phyloP scores from a whole-genome alignment of 805 yeast species.

The Lachancea fermentati region DNA sequence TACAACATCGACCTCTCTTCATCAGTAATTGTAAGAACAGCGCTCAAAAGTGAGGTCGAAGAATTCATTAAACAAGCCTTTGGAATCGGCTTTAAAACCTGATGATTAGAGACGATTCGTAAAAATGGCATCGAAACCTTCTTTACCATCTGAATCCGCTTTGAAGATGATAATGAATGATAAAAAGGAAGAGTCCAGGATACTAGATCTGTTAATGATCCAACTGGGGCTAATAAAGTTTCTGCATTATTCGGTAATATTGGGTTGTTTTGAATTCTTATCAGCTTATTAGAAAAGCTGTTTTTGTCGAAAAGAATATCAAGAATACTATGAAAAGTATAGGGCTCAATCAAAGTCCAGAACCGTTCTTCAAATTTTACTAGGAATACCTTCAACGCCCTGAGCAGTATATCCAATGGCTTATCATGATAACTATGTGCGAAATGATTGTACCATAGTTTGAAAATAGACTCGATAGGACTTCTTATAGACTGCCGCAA shows the following conservation, averaged over 20 bases:
- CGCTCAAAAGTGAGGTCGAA: constrained; percentile 32
- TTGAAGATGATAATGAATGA: constrained; percentile 41
- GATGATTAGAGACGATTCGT: constrained; percentile 32
- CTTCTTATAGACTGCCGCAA: constrained; percentile 25
- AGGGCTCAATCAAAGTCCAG: constrained; percentile 54
- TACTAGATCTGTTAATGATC: constrained; percentile 40
- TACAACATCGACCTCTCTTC: constrained; percentile 27
- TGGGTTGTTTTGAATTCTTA: constrained; percentile 22
- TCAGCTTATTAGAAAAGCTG: constrained; percentile 37
- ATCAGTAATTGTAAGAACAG: constrained; percentile 27
- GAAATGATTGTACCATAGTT: constrained; percentile 30
- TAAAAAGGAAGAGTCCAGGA: constrained; percentile 51
- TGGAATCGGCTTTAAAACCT: constrained; percentile 22
- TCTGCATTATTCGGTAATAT: constrained; percentile 28
- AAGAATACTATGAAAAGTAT: constrained; percentile 48
- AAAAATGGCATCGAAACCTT: constrained; percentile 46
- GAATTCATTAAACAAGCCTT: constrained; percentile 34
- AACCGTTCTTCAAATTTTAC: constrained; percentile 38
- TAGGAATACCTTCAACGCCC: constrained; percentile 44
- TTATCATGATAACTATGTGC: constrained; percentile 26
- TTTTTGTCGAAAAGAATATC: constrained; percentile 58
- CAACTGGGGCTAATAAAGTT: constrained; percentile 22
- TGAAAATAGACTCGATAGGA: constrained; percentile 30
- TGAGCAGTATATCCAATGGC: constrained; percentile 48
- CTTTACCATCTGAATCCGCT: constrained; percentile 47